Evolutionary conservation across 192 early-diverging fungal genomes (phyloP).

Genomic region (Chytriomyces sp.): DNA sequence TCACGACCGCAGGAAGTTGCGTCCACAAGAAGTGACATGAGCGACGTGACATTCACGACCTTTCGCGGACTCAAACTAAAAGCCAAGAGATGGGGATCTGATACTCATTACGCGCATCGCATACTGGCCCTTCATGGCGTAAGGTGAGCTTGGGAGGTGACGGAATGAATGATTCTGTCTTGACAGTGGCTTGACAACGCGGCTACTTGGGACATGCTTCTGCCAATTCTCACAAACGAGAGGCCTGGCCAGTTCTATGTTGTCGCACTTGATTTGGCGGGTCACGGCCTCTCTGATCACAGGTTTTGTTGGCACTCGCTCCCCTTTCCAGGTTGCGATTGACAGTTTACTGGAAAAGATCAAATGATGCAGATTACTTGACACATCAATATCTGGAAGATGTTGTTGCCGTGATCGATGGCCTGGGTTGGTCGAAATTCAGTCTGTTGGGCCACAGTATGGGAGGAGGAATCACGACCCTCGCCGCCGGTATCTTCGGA

Average conservation of each 20-base stretch:
- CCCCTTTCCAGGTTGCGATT: not conserved
- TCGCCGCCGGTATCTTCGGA: slow-evolving; percentile 11
- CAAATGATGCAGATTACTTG: slow-evolving; percentile 25
- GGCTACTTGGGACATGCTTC: slow-evolving; percentile 30
- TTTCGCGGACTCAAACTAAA: slow-evolving; percentile 6
- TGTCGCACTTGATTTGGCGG: slow-evolving; percentile 37
- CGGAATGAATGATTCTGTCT: not conserved
- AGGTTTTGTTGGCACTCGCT: not conserved
- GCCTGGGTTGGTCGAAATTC: slow-evolving; percentile 24
- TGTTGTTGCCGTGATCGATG: slow-evolving; percentile 6
- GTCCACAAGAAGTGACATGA: not conserved
- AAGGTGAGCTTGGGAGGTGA: not conserved
- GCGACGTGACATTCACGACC: not conserved
- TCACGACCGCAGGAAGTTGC: too few species aligned
- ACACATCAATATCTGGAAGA: slow-evolving; percentile 31
- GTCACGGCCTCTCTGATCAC: slow-evolving; percentile 35
- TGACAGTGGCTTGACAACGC: slow-evolving; percentile 37
- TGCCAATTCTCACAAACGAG: not conserved
- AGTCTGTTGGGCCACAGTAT: slow-evolving; percentile 33
- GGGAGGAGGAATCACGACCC: slow-evolving; percentile 22
- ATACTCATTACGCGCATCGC: not conserved
- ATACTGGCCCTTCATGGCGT: slow-evolving; percentile 38
- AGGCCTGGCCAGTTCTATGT: slow-evolving; percentile 3
- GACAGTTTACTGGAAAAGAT: not conserved
- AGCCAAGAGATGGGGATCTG: not conserved